phyloP scores from a whole-genome alignment of 768 basidiomycete genomes.

The Boletellus ananas region DNA sequence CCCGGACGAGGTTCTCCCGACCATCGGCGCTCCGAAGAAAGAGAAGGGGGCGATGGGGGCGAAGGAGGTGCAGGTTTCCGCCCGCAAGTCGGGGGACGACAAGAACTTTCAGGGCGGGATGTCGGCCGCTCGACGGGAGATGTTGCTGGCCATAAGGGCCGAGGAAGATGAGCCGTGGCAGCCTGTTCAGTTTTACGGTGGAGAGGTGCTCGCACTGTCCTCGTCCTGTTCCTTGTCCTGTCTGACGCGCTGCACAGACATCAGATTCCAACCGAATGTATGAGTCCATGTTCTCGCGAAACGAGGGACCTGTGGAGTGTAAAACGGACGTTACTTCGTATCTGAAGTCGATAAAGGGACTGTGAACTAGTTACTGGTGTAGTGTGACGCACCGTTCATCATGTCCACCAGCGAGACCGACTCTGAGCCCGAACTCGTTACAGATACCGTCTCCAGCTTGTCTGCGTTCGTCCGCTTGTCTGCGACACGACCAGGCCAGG shows the following conservation, averaged over 20 bases:
- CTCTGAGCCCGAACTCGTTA: constrained; percentile 40
- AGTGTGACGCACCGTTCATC: constrained; percentile 1
- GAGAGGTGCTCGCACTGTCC: constrained; percentile 46
- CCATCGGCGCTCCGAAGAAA: constrained; percentile 42
- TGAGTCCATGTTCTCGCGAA: constrained; percentile 62
- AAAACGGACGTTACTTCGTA: constrained; percentile 54
- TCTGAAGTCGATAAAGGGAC: constrained; percentile 52
- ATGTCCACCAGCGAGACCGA: constrained; percentile 53
- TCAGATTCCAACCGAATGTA: constrained; percentile 53
- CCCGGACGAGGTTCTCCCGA: constrained; percentile 62
- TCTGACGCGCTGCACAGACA: constrained; percentile 41
- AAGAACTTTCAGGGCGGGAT: constrained; percentile 62
- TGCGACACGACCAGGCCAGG: constrained; percentile 4
- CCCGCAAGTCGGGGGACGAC: constrained; percentile 62
- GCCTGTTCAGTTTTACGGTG: constrained; percentile 60
- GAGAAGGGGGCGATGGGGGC: constrained; percentile 59
- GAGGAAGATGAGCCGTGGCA: constrained; percentile 82
- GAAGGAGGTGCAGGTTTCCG: constrained; percentile 75
- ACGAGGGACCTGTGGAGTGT: constrained; percentile 46
- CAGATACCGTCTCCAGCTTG: constrained; percentile 15
- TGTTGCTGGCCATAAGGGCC: constrained; percentile 64
- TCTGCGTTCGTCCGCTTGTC: constrained; percentile 19
- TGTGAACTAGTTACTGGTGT: constrained; percentile 27
- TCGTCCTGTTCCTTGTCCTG: background rate
- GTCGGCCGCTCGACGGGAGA: constrained; percentile 69